Evolutionary conservation across 2,329 filamentous ascomycete genomes (phyloP), one percentile per base, ranked within the genome.

Genomic region (Ophiostoma sp.): DNA sequence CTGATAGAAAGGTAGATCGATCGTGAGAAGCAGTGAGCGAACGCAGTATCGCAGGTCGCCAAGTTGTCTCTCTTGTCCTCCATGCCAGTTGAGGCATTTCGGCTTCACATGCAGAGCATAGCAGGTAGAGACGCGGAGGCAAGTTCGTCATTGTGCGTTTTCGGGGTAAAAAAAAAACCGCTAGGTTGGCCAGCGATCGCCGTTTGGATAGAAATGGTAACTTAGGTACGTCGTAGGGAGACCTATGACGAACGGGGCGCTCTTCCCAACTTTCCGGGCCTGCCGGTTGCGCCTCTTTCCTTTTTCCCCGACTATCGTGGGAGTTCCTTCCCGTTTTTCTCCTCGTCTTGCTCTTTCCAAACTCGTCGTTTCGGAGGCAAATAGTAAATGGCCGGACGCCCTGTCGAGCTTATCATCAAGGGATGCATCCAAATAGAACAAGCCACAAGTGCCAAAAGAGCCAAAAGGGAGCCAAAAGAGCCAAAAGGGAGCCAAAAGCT

Each of bases 101-200:
- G 61, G 36, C 36, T 66, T 28, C 36, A 45, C 61, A 64, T 45
- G 36, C 61, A 42, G 61, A 42, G 36, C 11, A 39, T n/a, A 55
- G 50, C 8, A 11, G 50, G 11, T 28, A 25, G 15, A 22, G 36
- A 25, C 36, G n/a, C 33, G 19, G 36, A 45, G 36, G 61, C 36
- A 48, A 42, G 42, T 48, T 48, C 63, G 63, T 68, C 64, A 68
- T 50, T 68, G 64, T 68, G 64, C 64, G 22, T 68, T 33, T 33
- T 22, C 17, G 42, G 42, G 42, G 64, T n/a, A 11, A 36, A 33
- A 45, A 31, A 48, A 15, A 12, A 4, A 9, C 42, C 64, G 25
- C 64, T 39, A 45, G n/a, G 33, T 66, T 28, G 61, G 36, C 61
- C 4, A 28, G 42, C 36, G 36, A 66, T 66, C 61, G 63, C 25